Evolutionary conservation across 805 yeast species (phyloP).

Genomic region (Saturnispora hagleri): DNA sequence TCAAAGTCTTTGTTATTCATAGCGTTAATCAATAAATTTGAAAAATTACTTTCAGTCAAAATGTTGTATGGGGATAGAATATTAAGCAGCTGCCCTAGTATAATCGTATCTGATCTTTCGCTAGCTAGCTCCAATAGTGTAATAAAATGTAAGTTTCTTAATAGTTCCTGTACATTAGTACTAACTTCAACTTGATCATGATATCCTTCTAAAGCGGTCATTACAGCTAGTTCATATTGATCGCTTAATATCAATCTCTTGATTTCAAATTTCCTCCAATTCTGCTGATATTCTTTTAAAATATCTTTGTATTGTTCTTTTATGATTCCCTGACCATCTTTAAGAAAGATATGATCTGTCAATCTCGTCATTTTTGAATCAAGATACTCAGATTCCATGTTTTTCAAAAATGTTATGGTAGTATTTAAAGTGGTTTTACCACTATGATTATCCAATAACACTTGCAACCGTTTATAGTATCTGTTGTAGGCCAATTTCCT

Average conservation of each 20-base stretch:
- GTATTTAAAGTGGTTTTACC: background rate
- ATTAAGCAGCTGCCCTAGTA: constrained; percentile 10
- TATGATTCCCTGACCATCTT: constrained; percentile 7
- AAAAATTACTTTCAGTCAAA: constrained; percentile 7
- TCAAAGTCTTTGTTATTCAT: constrained; percentile 3
- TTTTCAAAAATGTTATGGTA: background rate
- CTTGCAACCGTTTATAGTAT: constrained; percentile 3
- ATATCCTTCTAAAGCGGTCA: constrained; percentile 8
- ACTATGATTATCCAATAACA: background rate
- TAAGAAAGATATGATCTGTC: constrained; percentile 12
- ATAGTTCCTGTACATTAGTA: background rate
- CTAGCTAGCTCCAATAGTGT: constrained; percentile 16
- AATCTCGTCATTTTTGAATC: constrained; percentile 7
- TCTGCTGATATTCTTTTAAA: constrained; percentile 5
- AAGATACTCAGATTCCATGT: background rate
- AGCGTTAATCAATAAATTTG: constrained; percentile 12
- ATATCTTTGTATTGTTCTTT: constrained; percentile 11
- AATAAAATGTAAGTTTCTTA: constrained; percentile 10
- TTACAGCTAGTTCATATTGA: constrained; percentile 20
- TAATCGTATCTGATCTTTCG: constrained; percentile 17
- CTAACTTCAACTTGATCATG: background rate
- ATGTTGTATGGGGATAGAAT: background rate
- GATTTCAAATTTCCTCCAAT: constrained; percentile 15
- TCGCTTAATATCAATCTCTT: constrained; percentile 12
- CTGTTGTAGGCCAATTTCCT: background rate